Conservation (phyloP, 495 filamentous ascomycete genomes). For the Letharia lupina region DNA sequence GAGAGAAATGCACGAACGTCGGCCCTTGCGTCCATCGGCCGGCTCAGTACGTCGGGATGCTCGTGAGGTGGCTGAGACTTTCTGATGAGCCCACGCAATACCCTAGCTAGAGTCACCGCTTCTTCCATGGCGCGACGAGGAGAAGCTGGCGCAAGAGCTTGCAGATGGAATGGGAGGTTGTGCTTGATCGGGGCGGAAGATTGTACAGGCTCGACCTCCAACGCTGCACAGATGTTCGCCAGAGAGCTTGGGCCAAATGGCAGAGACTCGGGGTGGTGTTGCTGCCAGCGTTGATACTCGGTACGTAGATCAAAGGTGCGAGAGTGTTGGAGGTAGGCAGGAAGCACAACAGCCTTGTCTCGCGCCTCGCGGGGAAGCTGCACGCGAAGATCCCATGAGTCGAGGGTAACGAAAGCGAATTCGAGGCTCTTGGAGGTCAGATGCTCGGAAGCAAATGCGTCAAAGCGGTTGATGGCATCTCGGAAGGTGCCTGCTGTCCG, state of each 20-base stretch:
- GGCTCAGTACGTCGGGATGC: constrained; percentile 84
- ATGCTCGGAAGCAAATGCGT: constrained; percentile 83
- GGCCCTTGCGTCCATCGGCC: constrained; percentile 92
- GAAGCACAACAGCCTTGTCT: constrained; percentile 93
- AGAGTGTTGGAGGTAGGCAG: constrained; percentile 95
- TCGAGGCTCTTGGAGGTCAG: constrained; percentile 76
- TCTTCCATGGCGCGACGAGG: constrained; percentile 96
- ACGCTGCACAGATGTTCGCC: constrained; percentile 92
- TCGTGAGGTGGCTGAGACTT: constrained; percentile 93
- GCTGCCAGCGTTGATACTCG: constrained; percentile 97
- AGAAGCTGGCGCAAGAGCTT: constrained; percentile 93
- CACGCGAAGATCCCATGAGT: constrained; percentile 96
- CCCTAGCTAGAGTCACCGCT: constrained; percentile 84
- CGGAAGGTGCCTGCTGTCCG: constrained; percentile 92
- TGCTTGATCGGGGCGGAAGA: constrained; percentile 97
- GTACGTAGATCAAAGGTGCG: constrained; percentile 92
- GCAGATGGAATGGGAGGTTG: constrained; percentile 94
- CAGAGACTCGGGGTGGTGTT: constrained; percentile 92
- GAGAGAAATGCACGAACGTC: constrained; percentile 94
- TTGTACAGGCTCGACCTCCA: constrained; percentile 95
- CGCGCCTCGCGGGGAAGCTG: constrained; percentile 95
- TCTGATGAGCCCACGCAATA: constrained; percentile 81
- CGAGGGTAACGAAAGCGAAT: constrained; percentile 95
- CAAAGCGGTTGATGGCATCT: constrained; percentile 91
- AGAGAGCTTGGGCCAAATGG: constrained; percentile 93